Evolutionary conservation across 495 filamentous ascomycete species (phyloP), one percentile per base, ranked within the genome.

Genomic region (Neurospora sublineolata): DNA sequence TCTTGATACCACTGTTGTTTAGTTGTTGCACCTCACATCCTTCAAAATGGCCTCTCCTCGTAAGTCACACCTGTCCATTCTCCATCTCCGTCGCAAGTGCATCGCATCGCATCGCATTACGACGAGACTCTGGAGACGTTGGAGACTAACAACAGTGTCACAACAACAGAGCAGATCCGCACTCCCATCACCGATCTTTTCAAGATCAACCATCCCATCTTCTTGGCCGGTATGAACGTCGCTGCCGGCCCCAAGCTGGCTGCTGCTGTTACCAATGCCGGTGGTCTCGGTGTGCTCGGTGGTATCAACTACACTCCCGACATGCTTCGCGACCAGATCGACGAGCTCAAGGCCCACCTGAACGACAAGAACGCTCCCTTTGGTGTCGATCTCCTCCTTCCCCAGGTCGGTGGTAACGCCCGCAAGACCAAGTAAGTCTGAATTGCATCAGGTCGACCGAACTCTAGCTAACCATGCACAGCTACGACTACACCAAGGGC

Each of bases 401-500:
- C 95, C 68, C 94, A 98, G 82, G 93, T 99, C 70, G 95, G 95
- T 68, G 96, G 94, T 75, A 91, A 85, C 77, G 95, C 95, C 68
- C 87, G 95, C 73, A 97, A 97, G 86, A 97, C 94, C 70, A 97
- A 97, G 93, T 95, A 85, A 79, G 88, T 76, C 20, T 58, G 46
- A 27, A 58, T 30, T 5, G 20, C 44, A 23, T 27, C 44, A 5
- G 14, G 44, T 52, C 6, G 20, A 14, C 8, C 30, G 6, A 20
- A 27, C 42, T 33, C 44, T 58, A 18, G 73, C 73, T 74, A 68
- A 74, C 71, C 7, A 23, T 42, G 67, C 68, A 16, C 78, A 97
- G 95, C 88, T 97, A 99, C 83, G 95, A 99, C 83, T 99, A 99
- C 86, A 99, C 95, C 78, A 97, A 99, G 85, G 95, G 95, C 79